Percentiles rank a stretch among this genome's conserved stretches.
Conservation (phyloP, 2,329 filamentous ascomycete genomes). For the Apiospora saccharicola region DNA sequence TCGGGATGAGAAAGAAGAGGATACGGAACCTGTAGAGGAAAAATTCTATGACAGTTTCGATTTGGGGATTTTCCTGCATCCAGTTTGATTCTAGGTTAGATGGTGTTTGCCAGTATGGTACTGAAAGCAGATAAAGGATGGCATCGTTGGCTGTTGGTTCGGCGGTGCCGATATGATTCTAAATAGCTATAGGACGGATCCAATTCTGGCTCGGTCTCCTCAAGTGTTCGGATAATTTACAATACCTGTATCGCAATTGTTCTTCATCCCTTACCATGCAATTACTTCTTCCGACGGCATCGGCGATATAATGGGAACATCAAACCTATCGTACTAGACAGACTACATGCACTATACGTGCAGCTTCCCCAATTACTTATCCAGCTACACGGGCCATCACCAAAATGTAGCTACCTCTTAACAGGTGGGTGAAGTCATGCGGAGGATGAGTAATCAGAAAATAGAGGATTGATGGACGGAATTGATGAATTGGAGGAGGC, state of each 20-base stretch:
- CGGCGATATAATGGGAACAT: not conserved
- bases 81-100: no score
- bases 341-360: not conserved
- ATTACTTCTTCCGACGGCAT: no score
- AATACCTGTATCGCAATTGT: no score
- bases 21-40: not conserved
- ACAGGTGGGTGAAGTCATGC: not conserved
- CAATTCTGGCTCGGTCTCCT: not conserved
- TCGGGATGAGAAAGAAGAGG: not conserved
- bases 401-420: not conserved
- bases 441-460: not conserved
- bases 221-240: no score
- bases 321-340: not conserved
- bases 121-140: no score
- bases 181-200: not conserved
- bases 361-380: not conserved
- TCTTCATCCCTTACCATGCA: no score
- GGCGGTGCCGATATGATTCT: no score
- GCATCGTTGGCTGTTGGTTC: no score
- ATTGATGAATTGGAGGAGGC: conserved; percentile 16
- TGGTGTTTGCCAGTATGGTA: no score
- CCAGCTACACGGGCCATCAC: not conserved
- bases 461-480: not conserved
- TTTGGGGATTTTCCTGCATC: not conserved
- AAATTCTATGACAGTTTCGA: not conserved